A percentile compares a stretch with the other conserved stretches of the same genome.
Conservation (phyloP, 805 yeast species). For the Debaryomyces hansenii region DNA sequence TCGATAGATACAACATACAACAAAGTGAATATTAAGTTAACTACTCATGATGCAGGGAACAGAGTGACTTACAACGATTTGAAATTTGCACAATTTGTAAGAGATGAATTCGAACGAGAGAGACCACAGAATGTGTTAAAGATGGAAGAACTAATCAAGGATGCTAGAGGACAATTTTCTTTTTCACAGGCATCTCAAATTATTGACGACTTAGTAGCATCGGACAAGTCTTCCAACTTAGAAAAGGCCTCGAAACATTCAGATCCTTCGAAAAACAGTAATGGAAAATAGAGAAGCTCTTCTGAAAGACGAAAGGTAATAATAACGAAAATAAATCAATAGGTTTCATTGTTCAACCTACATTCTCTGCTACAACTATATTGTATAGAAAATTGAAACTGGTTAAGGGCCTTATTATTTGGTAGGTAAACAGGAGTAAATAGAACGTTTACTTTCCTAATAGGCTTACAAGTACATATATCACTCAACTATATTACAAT, state of each 20-base stretch:
- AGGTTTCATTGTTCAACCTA: no score
- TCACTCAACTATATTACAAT: no score
- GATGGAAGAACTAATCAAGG: background rate
- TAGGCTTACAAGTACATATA: no score
- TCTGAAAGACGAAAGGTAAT: background rate
- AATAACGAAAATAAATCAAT: background rate
- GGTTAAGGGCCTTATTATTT: no score
- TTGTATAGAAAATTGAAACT: no score
- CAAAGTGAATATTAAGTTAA: constrained; percentile 50
- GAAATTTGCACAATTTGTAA: constrained; percentile 48
- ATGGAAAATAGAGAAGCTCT: no score
- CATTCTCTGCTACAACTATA: no score
- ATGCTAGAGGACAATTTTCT: constrained; percentile 1
- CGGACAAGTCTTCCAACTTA: background rate
- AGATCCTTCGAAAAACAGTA: no score
- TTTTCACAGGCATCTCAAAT: constrained; percentile 3
- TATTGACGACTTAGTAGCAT: background rate
- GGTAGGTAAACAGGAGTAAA: no score
- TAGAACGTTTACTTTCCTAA: no score
- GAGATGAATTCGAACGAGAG: background rate
- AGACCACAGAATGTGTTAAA: background rate
- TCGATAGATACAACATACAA: constrained; percentile 65
- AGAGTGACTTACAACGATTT: constrained; percentile 58
- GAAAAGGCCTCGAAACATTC: no score
- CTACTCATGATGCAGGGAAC: constrained; percentile 63